Percentiles rank a stretch among this genome's conserved stretches.
phyloP scores from a whole-genome alignment of 805 yeast genomes.

The Wickerhamomyces subpelliculosus region DNA sequence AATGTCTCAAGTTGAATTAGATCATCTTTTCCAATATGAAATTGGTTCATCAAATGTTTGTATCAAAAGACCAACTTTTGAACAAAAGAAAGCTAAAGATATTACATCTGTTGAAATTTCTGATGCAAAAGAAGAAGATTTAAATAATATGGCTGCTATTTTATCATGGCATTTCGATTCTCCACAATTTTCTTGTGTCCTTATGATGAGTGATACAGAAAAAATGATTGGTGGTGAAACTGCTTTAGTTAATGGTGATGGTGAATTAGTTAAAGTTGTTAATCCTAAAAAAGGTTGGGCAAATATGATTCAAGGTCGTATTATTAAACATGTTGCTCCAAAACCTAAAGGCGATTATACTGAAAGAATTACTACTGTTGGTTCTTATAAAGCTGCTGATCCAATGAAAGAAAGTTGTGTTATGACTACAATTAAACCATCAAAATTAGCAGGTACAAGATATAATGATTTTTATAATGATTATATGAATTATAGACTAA shows the following conservation, averaged over 20 bases:
- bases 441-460: slow-evolving; percentile 27
- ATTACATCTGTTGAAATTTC: slow-evolving; percentile 4
- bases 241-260: slow-evolving; percentile 30
- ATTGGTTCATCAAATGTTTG: slow-evolving; percentile 47
- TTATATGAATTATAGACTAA: slow-evolving; percentile 32
- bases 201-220: slow-evolving; percentile 53
- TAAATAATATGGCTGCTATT: slow-evolving; percentile 38
- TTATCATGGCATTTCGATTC: slow-evolving; percentile 61
- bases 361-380: slow-evolving; percentile 38
- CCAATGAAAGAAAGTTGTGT: slow-evolving; percentile 33
- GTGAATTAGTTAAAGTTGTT: slow-evolving; percentile 12
- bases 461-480: slow-evolving; percentile 34
- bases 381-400: slow-evolving; percentile 35
- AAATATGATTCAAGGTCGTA: slow-evolving; percentile 41
- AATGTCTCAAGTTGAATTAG: slow-evolving; percentile 39
- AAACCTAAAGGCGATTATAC: slow-evolving; percentile 29
- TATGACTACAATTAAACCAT: slow-evolving; percentile 35
- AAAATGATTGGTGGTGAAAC: slow-evolving; percentile 60
- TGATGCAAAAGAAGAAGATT: slow-evolving; percentile 3
- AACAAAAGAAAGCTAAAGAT: no score
- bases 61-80: no score
- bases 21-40: slow-evolving; percentile 38
- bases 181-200: slow-evolving; percentile 59
- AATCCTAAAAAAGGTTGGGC: slow-evolving; percentile 46
- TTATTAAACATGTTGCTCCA: slow-evolving; percentile 40